These are phyloP conservation scores for Podila horticola DNA, from an alignment of 192 early-diverging fungal species.

Conservation along the genomic window DNA sequence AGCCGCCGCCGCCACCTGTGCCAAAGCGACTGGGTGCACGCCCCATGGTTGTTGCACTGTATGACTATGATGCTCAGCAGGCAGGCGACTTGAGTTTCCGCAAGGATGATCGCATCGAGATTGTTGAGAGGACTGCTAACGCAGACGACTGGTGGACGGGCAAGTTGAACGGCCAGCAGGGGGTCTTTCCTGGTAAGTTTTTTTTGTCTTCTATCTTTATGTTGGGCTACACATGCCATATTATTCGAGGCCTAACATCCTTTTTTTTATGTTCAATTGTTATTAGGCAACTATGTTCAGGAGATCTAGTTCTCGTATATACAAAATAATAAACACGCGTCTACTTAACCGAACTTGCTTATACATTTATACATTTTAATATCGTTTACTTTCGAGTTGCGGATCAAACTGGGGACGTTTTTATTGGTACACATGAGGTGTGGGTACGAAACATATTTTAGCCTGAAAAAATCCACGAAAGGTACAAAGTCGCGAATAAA, in stretches of 20 bases:
- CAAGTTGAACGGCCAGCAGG: constrained; percentile 62
- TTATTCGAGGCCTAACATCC: background rate
- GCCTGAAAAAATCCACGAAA: no score
- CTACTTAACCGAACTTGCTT: no score
- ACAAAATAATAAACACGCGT: background rate
- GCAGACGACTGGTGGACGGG: constrained; percentile 90
- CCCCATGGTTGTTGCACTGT: constrained; percentile 75
- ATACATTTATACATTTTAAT: no score
- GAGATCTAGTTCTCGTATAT: constrained; percentile 16
- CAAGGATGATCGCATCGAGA: constrained; percentile 77
- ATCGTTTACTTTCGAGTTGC: no score
- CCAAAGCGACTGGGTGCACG: constrained; percentile 21
- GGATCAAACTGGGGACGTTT: no score
- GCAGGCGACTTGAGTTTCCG: constrained; percentile 77
- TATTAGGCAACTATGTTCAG: constrained; percentile 31
- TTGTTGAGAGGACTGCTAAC: constrained; percentile 69
- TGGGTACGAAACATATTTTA: no score
- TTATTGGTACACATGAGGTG: no score
- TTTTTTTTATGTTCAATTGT: background rate
- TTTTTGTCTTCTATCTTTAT: background rate
- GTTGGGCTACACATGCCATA: no score
- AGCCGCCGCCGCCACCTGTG: constrained; percentile 49
- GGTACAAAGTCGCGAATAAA: no score
- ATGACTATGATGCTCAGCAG: constrained; percentile 81
- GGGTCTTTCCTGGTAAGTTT: constrained; percentile 79